phyloP scores from a whole-genome alignment of 768 basidiomycete species.

The Wakefieldia striispora region DNA sequence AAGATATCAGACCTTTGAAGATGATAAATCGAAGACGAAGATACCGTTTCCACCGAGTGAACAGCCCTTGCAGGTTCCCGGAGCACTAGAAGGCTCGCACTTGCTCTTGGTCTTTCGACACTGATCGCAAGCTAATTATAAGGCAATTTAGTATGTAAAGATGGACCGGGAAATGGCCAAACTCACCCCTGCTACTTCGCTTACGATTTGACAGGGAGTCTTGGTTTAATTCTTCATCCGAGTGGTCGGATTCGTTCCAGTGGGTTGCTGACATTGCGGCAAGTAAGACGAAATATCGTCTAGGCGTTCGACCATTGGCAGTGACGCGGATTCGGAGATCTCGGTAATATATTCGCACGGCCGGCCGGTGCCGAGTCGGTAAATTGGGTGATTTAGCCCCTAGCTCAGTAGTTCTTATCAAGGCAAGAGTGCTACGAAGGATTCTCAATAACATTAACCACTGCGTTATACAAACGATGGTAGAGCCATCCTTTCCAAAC shows the following conservation, averaged over 20 bases:
- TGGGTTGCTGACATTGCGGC: conserved; percentile 30
- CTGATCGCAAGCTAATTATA: conserved; percentile 71
- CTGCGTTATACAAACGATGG: not conserved
- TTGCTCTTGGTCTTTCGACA: conserved; percentile 88
- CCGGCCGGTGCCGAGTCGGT: not conserved
- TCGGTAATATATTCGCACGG: conserved; percentile 18
- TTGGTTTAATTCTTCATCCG: conserved; percentile 51
- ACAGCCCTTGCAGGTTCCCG: conserved; percentile 63
- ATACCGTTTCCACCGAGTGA: conserved; percentile 52
- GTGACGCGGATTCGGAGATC: conserved; percentile 10
- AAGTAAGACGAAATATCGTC: not conserved
- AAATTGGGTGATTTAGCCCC: conserved; percentile 10
- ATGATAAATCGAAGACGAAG: conserved; percentile 12
- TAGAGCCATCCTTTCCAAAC: not conserved
- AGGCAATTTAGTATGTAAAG: conserved; percentile 13
- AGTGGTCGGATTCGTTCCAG: conserved; percentile 60
- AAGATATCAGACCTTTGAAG: conserved; percentile 12
- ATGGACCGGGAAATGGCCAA: conserved; percentile 1
- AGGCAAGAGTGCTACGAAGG: not conserved
- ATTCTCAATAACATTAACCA: not conserved
- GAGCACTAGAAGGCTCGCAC: conserved; percentile 59
- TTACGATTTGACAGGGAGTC: conserved; percentile 49
- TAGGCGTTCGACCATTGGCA: conserved; percentile 1
- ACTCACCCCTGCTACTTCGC: conserved; percentile 60
- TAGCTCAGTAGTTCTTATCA: not conserved